phyloP scores from a whole-genome alignment of 192 early-diverging fungal genomes.

The Funneliformis geosporum region DNA sequence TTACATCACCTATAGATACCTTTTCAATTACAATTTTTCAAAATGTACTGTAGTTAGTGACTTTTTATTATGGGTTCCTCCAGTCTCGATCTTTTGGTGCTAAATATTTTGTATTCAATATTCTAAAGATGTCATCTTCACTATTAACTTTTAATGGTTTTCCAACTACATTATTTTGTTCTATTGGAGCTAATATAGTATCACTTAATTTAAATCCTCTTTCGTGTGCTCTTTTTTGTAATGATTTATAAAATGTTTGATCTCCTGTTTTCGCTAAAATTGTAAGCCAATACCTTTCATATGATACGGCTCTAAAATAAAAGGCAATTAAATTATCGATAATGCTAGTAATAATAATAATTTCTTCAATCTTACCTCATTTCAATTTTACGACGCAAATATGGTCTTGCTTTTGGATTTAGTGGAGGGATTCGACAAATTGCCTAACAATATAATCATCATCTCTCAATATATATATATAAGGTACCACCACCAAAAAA shows the following conservation, averaged over 20 bases:
- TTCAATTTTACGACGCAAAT: conserved; percentile 9
- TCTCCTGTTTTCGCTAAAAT: conserved; percentile 28
- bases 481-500: neutral
- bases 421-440: conserved; percentile 8
- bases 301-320: conserved; percentile 25
- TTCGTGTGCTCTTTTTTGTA: neutral
- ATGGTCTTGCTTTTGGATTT: too few species aligned
- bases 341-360: neutral
- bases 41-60: neutral
- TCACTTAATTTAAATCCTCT: conserved; percentile 17
- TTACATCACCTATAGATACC: too few species aligned
- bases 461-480: neutral
- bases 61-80: neutral
- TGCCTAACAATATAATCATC: neutral
- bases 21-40: too few species aligned
- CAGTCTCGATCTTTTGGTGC: neutral
- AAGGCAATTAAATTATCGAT: neutral
- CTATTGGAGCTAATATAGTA: neutral
- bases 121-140: conserved; percentile 1
- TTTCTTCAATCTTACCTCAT: conserved; percentile 2
- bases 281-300: conserved; percentile 22
- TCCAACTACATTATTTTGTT: neutral
- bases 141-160: neutral
- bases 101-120: neutral
- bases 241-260: conserved; percentile 7